Conservation (phyloP, 257 asterid species). For the Solanum peruvianum region DNA sequence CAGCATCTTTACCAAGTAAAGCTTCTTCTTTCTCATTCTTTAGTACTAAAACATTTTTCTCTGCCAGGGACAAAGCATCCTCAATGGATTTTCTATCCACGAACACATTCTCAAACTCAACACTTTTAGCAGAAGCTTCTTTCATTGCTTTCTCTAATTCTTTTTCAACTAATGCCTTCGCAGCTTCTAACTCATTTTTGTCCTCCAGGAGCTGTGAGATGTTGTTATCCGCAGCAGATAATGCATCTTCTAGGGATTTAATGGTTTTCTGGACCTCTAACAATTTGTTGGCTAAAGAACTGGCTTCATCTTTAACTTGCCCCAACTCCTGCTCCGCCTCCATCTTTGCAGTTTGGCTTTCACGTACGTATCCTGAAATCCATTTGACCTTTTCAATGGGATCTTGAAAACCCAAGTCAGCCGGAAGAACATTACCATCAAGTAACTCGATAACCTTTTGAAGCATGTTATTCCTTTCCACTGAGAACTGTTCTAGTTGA, state of each 20-base stretch:
- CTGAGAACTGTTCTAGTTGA: slow-evolving; percentile 53
- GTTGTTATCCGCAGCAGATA: slow-evolving; percentile 42
- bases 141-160: slow-evolving; percentile 52
- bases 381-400: slow-evolving; percentile 71
- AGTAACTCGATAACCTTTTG: slow-evolving; percentile 57
- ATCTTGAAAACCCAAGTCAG: slow-evolving; percentile 36
- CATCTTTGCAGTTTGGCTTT: slow-evolving; percentile 34
- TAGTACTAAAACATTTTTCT: slow-evolving; percentile 36
- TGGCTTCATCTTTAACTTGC: slow-evolving; percentile 41
- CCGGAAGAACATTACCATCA: slow-evolving; percentile 48
- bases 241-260: slow-evolving; percentile 48
- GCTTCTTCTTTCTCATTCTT: slow-evolving; percentile 50
- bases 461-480: slow-evolving; percentile 58
- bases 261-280: slow-evolving; percentile 30
- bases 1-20: slow-evolving; percentile 26
- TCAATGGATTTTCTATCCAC: slow-evolving; percentile 35
- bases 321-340: slow-evolving; percentile 51
- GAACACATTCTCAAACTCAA: slow-evolving; percentile 48
- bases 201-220: slow-evolving; percentile 48
- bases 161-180: slow-evolving; percentile 40
- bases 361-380: slow-evolving; percentile 40
- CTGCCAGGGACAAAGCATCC: slow-evolving; percentile 45
- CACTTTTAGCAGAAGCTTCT: slow-evolving; percentile 34
- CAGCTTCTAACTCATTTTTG: slow-evolving; percentile 52
- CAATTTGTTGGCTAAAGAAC: slow-evolving; percentile 32